These are phyloP conservation scores for Rubroboletus satanas DNA, from an alignment of 768 basidiomycete species.

Conservation along the genomic window DNA sequence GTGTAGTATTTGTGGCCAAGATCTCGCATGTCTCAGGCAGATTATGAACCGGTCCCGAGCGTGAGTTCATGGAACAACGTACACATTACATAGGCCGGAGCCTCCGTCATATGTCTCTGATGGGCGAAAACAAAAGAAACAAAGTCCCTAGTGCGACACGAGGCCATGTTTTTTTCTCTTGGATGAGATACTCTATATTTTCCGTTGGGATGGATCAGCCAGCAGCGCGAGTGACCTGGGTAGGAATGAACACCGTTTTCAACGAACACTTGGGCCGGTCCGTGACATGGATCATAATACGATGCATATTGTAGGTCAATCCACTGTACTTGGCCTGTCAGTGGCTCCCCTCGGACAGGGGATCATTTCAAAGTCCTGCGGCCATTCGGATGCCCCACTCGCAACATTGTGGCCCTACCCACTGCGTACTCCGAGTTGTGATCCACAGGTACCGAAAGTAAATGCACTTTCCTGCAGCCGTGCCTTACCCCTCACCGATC, in stretches of 20 bases:
- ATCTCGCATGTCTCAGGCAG: background rate
- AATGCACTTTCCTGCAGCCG: background rate
- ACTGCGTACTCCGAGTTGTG: background rate
- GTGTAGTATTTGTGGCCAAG: conserved; percentile 12
- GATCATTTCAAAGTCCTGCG: background rate
- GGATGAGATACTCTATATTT: too few species aligned
- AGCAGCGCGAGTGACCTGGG: too few species aligned
- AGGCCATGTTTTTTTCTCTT: background rate
- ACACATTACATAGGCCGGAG: background rate
- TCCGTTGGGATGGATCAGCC: background rate
- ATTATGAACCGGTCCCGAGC: background rate
- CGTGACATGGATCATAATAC: too few species aligned
- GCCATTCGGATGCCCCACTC: background rate
- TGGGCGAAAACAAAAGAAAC: conserved; percentile 7
- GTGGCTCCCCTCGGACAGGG: background rate
- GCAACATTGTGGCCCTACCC: background rate
- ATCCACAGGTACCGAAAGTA: background rate
- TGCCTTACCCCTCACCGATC: background rate
- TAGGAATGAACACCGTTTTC: too few species aligned
- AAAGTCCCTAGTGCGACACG: background rate
- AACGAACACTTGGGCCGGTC: background rate
- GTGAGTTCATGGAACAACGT: background rate
- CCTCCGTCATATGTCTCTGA: background rate
- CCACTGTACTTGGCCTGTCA: background rate
- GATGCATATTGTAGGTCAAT: background rate